Evolutionary conservation across 2,329 filamentous ascomycete genomes (phyloP), one percentile per base, ranked within the genome.

Genomic region (Neospermospora avenae): DNA sequence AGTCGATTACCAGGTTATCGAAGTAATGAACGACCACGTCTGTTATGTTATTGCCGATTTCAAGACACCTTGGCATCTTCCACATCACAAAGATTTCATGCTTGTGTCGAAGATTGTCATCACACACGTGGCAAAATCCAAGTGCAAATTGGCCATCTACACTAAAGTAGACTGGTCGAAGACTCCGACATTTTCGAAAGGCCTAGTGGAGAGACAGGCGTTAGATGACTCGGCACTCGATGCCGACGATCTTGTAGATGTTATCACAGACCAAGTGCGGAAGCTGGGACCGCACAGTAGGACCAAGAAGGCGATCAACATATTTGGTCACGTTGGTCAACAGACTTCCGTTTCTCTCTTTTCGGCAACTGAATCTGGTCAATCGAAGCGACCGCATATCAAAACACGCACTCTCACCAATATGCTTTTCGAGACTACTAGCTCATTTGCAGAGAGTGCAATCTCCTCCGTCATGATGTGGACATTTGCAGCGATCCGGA

Each of bases 71-170:
- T 74, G 71, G 71, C 91, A 96, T 77, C 80, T 98, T 39, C 95
- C 95, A 13, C 87, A 92, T 72, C 85, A 88, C 56, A 81, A 85
- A 52, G 83, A 85, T 55, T 96, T 98, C 76, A 87, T 88, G 68
- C 79, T 97, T 22, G 84, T 96, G 59, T 93, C 86, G 66, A 97
- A 96, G 75, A 86, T 96, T 64, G 91, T 97, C 65, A 95, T 99
- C 64, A 97, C 95, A 2, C 91, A 98, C 71, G 83, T 93, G 62
- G 87, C 91, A 55, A 98, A 98, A 76, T 92, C 90, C 13, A 92
- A 89, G 73, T 96, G 91, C 74, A 97, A 95, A 76, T 83, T 99
- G 58, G 89, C 92, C 25, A 84, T 98, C 45, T 96, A 91, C 75
- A 90, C 87, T 56, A 89, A 88, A 69, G 85, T 96, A n/a, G 89